Base-by-base conservation (phyloP, 2,329 filamentous ascomycete species). In the Cadophora luteo-olivacea region DNA sequence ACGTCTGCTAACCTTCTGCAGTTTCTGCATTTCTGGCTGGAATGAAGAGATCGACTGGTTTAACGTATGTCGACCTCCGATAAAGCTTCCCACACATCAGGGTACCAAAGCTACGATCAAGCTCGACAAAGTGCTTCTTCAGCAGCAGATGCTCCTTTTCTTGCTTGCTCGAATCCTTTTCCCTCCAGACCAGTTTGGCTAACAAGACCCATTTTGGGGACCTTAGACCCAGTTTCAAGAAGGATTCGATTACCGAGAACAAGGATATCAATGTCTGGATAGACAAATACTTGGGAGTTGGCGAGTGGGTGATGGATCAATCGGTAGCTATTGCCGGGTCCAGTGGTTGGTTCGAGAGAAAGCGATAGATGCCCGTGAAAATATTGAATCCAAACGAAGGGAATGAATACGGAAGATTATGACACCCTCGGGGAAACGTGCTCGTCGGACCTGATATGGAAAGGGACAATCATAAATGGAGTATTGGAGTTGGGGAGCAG, bases 241-340 rank as follows among this genome's bases (percentile, higher is more conserved):
- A 92, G 76, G 94, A 97, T 73, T 90, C 90, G 75, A 87, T 97
- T 77, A 87, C 91, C 79, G 93, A 97, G 68, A 95, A 90, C 80
- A 92, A 93, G 79, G 91, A 94, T 71, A 81, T 96, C 74, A 91
- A 91, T 79, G 91, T 90, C 77, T 98, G 94, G 94, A 89, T 98
- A 74, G 91, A 95, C 78, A 95, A 91, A 79, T 98, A 98, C 80
- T 89, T 98, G 54, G 93, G 93, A 71, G 91, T 97, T 22, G 96
- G 96, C 75, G 96, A 99, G 84, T 97, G 94, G 89, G 92, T 97
- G 72, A 97, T 99, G 94, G 96, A 99, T 81, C 92, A 97, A 83
- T 97, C 94, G 36, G 93, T 98, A 38, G 94, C 94, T 51, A 88
- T 98, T 67, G 92, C 97, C 79, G 92, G 93, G 52, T 91, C 92